phyloP scores from a whole-genome alignment of 2,329 filamentous ascomycete genomes.

The Blumeria graminis region DNA sequence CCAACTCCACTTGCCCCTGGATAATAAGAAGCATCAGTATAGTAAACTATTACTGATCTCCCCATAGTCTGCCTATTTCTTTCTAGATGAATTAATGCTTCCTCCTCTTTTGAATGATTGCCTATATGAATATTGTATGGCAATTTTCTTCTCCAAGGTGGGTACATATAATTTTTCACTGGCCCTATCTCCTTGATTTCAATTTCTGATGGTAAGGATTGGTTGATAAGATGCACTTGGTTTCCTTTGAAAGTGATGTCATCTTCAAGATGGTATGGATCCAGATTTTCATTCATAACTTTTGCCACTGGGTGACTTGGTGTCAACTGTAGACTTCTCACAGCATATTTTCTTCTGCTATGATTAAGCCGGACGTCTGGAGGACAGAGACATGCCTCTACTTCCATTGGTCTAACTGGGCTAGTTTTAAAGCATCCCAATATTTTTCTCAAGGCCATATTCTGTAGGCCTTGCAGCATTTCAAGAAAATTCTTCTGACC shows the following conservation, averaged over 20 bases:
- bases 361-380: neutral
- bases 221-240: neutral
- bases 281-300: neutral
- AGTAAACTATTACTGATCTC: neutral
- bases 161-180: neutral
- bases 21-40: neutral
- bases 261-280: too few species aligned
- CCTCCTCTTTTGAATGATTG: neutral
- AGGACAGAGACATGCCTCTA: neutral
- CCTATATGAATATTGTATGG: neutral
- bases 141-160: neutral
- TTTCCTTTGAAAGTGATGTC: neutral
- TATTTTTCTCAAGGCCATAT: neutral
- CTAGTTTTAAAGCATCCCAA: neutral
- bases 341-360: neutral
- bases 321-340: neutral
- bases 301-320: neutral
- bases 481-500: neutral
- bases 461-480: neutral
- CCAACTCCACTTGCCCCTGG: neutral
- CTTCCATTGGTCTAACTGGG: neutral
- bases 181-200: neutral
- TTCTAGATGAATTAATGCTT: neutral
- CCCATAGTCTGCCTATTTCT: neutral
- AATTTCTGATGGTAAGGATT: neutral